Percentiles rank a stretch among this genome's conserved stretches.
Conservation (phyloP, 768 basidiomycete genomes). For the Boletus sp. region DNA sequence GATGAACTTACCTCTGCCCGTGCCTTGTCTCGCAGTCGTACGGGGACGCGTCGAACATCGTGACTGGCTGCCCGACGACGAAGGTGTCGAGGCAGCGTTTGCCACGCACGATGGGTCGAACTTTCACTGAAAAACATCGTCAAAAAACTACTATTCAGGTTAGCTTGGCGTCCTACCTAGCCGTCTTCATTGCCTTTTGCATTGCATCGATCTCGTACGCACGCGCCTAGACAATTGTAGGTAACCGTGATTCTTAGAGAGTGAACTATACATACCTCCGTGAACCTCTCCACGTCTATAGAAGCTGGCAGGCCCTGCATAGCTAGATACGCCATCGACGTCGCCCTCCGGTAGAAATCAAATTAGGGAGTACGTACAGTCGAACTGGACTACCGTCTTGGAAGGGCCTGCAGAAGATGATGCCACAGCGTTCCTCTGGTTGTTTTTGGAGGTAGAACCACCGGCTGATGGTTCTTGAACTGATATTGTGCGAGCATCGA, state of each 20-base stretch:
- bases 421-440: slow-evolving; percentile 31
- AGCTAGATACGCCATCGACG: slow-evolving; percentile 36
- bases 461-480: slow-evolving; percentile 44
- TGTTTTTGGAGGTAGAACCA: slow-evolving; percentile 4
- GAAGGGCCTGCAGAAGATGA: slow-evolving; percentile 36
- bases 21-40: slow-evolving; percentile 80
- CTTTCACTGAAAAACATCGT: slow-evolving; percentile 44
- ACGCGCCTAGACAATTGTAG: slow-evolving; percentile 55
- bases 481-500: slow-evolving; percentile 62
- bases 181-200: slow-evolving; percentile 80
- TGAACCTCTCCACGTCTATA: slow-evolving; percentile 87
- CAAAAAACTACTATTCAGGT: neutral
- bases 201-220: slow-evolving; percentile 90
- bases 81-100: slow-evolving; percentile 88
- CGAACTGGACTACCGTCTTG: slow-evolving; percentile 34
- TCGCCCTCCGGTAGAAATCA: neutral
- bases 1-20: slow-evolving; percentile 63
- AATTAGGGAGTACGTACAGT: slow-evolving; percentile 36
- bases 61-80: slow-evolving; percentile 93
- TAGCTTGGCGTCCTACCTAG: slow-evolving; percentile 45
- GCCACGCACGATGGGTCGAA: slow-evolving; percentile 84
- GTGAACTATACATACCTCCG: slow-evolving; percentile 53
- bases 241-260: neutral
- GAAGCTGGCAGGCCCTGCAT: slow-evolving; percentile 62
- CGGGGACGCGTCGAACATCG: slow-evolving; percentile 86